phyloP scores from a whole-genome alignment of 2,329 filamentous ascomycete species.

The Ophiostoma ulmi region DNA sequence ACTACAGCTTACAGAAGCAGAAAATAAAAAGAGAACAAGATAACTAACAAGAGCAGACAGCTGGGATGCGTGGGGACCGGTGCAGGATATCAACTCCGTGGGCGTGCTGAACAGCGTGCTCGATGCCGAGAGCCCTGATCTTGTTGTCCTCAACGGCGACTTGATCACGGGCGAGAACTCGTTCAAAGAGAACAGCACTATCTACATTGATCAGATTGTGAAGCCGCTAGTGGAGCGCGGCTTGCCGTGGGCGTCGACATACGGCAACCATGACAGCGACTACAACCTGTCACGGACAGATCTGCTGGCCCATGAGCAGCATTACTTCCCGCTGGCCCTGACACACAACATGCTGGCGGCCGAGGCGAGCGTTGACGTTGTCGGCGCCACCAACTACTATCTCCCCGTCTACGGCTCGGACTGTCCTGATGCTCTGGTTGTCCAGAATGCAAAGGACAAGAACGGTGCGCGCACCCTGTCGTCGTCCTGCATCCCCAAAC shows the following conservation, averaged over 20 bases:
- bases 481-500: slow-evolving; percentile 28
- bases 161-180: slow-evolving; percentile 57
- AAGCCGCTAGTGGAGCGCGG: slow-evolving; percentile 42
- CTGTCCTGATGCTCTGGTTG: slow-evolving; percentile 21
- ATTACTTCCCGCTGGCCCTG: slow-evolving; percentile 29
- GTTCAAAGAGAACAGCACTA: slow-evolving; percentile 42
- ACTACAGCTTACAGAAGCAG: not conserved
- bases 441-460: not conserved
- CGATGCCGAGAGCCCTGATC: slow-evolving; percentile 35
- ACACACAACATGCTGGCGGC: slow-evolving; percentile 29
- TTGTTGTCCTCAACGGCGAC: slow-evolving; percentile 60
- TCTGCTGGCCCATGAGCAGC: slow-evolving; percentile 31
- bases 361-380: slow-evolving; percentile 5
- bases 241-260: slow-evolving; percentile 52
- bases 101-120: slow-evolving; percentile 37
- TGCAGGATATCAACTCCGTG: slow-evolving; percentile 37
- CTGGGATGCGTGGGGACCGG: slow-evolving; percentile 37
- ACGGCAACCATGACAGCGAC: slow-evolving; percentile 56
- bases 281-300: slow-evolving; percentile 42
- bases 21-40: not conserved
- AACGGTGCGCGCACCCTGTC: slow-evolving; percentile 8
- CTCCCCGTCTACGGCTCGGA: slow-evolving; percentile 31
- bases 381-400: slow-evolving; percentile 34
- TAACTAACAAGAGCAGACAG: slow-evolving; percentile 35
- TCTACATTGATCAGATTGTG: slow-evolving; percentile 47